Evolutionary conservation across 495 filamentous ascomycete species (phyloP), one percentile per base, ranked within the genome.

Genomic region (Neurospora sp.): DNA sequence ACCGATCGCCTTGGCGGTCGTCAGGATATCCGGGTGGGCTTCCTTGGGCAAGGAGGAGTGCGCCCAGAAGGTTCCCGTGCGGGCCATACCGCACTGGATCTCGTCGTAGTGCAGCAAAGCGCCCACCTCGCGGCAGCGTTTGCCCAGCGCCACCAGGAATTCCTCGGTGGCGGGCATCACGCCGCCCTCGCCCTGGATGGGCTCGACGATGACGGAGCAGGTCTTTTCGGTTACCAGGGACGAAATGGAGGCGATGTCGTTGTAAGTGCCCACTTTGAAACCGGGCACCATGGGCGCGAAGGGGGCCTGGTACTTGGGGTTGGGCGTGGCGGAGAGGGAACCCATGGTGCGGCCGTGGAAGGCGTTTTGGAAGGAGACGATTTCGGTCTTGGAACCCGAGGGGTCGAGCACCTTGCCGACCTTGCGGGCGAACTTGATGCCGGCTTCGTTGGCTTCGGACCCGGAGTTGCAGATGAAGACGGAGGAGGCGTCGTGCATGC

Each of bases 311-410:
- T 99, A 99, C 79, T 99, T 99, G 12, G 93, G 93, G 83, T 99
- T 99, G n/a, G 94, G 96, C 6, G 96, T 99, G 0, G 96, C 96
- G 31, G 91, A 94, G 37, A 99, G 82, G 27, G 89, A 86, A 27
- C 96, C 96, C 93, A 98, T 96, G 27, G 96, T 97, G 70, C 96
- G 91, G 74, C 96, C 96, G 82, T 99, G 96, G 89, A 99, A 99
- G 22, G 92, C 93, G 78, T 91, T 89, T 73, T 91, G 79, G 86
- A 98, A 99, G 40, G 92, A 94, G 71, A 98, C 91, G 16, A 99
- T 81, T 76, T 97, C 94, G 74, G 88, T 81, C 82, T 98, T 97
- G 6, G 81, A 83, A 22, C 92, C 92, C 0, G 90, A 88, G 6
- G 91, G 89, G 70, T 92, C 89, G 44, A 88, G 48, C 14, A 88